Evolutionary conservation across 257 asterid genomes (phyloP).

Genomic region (Leonotis leonurus): DNA sequence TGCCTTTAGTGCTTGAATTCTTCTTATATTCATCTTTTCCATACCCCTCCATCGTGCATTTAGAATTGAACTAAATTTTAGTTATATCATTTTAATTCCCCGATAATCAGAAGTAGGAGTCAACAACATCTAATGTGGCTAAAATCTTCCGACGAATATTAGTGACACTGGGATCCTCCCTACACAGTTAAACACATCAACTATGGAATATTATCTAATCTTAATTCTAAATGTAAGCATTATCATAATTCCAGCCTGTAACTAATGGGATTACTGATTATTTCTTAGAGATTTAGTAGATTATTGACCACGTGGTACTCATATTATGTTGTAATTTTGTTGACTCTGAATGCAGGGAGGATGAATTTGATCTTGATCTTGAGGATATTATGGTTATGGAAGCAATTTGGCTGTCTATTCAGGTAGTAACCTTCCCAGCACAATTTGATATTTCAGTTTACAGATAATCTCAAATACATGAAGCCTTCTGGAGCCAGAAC

Average conservation of each 20-base stretch:
- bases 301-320: background rate
- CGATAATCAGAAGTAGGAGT: background rate
- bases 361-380: slow-evolving; percentile 85
- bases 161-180: background rate
- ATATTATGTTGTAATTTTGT: slow-evolving; percentile 12
- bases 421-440: slow-evolving; percentile 49
- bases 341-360: slow-evolving; percentile 53
- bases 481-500: background rate
- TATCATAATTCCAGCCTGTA: background rate
- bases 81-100: background rate
- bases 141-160: background rate
- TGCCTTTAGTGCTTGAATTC: background rate
- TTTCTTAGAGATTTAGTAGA: background rate
- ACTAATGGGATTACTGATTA: slow-evolving; percentile 5
- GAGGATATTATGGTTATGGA: slow-evolving; percentile 99
- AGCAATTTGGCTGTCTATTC: slow-evolving; percentile 95
- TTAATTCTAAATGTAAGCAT: background rate
- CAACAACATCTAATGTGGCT: background rate
- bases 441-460: slow-evolving; percentile 1
- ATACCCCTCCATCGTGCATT: background rate
- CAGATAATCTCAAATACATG: background rate
- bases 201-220: background rate
- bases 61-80: background rate
- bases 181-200: background rate
- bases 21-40: too few species aligned